Conservation (phyloP, 768 basidiomycete genomes). For the Kwoniella mangroviensis region DNA sequence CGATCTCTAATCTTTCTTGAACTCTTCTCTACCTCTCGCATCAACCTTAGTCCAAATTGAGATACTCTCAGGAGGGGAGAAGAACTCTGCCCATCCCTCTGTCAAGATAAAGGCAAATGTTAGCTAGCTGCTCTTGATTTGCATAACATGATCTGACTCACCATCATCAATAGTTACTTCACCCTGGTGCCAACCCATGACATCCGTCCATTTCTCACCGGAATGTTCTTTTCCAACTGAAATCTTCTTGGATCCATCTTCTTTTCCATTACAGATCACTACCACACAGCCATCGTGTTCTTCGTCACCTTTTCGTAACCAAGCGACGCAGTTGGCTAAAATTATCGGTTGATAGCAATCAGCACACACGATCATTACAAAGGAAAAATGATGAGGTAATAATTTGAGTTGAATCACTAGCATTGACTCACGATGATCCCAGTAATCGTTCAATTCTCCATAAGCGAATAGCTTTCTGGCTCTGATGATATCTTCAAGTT, state of each 20-base stretch:
- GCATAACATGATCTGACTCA: constrained; percentile 23
- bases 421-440: constrained; percentile 55
- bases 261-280: constrained; percentile 54
- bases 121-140: neutral
- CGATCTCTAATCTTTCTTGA: constrained; percentile 46
- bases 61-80: constrained; percentile 58
- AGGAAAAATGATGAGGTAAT: neutral
- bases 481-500: constrained; percentile 58
- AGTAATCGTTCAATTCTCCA: constrained; percentile 59
- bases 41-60: constrained; percentile 60
- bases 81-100: constrained; percentile 62
- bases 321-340: constrained; percentile 59
- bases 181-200: constrained; percentile 61
- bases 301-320: constrained; percentile 60
- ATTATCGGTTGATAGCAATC: constrained; percentile 5
- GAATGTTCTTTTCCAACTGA: constrained; percentile 60
- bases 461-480: constrained; percentile 56
- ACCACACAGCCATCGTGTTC: constrained; percentile 59
- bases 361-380: neutral
- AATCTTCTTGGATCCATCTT: constrained; percentile 58
- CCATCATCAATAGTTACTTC: constrained; percentile 61
- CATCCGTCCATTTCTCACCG: constrained; percentile 62
- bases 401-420: neutral
- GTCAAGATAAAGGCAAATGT: neutral
- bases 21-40: constrained; percentile 60